Evolutionary conservation across 23 red algal genomes (phyloP).

Genomic region (Pyropia yezoensis): DNA sequence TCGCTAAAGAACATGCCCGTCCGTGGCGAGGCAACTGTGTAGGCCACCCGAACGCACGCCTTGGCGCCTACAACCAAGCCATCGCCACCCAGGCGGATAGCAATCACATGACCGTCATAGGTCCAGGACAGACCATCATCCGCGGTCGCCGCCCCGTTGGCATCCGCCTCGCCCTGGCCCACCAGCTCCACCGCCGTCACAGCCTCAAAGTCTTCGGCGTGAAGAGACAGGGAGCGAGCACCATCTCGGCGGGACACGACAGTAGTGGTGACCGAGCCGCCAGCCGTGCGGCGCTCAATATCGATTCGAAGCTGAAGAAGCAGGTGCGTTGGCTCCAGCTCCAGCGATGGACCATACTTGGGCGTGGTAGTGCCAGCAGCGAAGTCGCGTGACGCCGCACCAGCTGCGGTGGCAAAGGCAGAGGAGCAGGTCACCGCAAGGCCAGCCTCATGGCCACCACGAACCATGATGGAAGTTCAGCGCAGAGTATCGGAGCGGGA

Average conservation of each 20-base stretch:
- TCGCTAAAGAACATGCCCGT: conserved; percentile 38
- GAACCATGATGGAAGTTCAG: no score
- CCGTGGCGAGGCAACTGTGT: conserved; percentile 28
- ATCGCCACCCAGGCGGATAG: conserved; percentile 16
- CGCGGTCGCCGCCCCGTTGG: conserved; percentile 14
- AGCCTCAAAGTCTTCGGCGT: conserved; percentile 51
- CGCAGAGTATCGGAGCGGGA: no score
- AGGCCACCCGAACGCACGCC: conserved; percentile 28
- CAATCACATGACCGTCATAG: conserved; percentile 52
- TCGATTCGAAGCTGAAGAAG: conserved; percentile 17
- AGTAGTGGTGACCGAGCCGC: conserved; percentile 22
- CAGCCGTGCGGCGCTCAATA: conserved; percentile 13
- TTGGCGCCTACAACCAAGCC: conserved; percentile 11
- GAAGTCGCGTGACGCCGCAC: no score
- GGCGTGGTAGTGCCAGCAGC: conserved; percentile 3
- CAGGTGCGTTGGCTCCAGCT: conserved; percentile 38
- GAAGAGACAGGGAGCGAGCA: conserved; percentile 18
- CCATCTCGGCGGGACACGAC: conserved; percentile 25
- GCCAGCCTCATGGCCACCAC: no score
- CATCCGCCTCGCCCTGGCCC: no score
- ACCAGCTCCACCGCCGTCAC: conserved; percentile 4
- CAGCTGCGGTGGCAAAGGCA: no score
- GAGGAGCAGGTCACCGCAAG: no score
- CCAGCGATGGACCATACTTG: conserved; percentile 49
- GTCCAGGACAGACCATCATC: conserved; percentile 26